Conservation (phyloP, 441 rosid species). For the Adansonia grandidieri region DNA sequence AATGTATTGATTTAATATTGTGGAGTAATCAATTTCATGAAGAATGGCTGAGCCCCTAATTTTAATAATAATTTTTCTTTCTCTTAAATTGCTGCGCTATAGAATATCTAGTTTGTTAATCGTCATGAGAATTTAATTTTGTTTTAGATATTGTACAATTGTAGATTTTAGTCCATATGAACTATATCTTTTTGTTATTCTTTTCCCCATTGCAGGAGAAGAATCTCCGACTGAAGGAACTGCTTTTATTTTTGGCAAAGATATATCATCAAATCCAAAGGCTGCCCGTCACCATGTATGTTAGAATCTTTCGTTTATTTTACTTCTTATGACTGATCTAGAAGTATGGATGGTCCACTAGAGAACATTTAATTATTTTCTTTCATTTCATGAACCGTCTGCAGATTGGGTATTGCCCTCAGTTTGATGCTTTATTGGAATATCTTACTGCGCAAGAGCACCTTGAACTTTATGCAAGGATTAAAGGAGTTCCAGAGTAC, state of each 20-base stretch:
- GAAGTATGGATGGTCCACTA: neutral
- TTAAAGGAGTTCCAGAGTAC: slow-evolving; percentile 84
- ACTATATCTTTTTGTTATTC: slow-evolving; percentile 1
- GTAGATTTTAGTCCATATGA: slow-evolving; percentile 13
- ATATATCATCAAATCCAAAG: slow-evolving; percentile 79
- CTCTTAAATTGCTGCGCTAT: neutral
- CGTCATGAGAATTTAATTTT: slow-evolving; percentile 15
- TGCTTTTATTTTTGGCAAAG: slow-evolving; percentile 91
- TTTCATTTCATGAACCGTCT: slow-evolving; percentile 29
- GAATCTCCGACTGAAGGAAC: slow-evolving; percentile 95
- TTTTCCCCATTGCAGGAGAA: slow-evolving; percentile 62
- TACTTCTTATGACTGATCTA: slow-evolving; percentile 26
- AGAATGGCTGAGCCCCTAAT: neutral
- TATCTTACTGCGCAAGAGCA: slow-evolving; percentile 89
- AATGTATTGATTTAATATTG: neutral
- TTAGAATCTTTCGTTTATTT: slow-evolving; percentile 30
- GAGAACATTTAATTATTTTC: slow-evolving; percentile 18
- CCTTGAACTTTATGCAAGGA: slow-evolving; percentile 98
- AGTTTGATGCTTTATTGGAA: slow-evolving; percentile 92
- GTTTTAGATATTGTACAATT: slow-evolving; percentile 14
- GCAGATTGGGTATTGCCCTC: slow-evolving; percentile 99
- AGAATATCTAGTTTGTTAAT: neutral
- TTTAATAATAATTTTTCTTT: neutral
- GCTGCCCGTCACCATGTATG: slow-evolving; percentile 87
- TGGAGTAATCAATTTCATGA: slow-evolving; percentile 5